Conservation (phyloP, 1,139 yeast genomes). For the Sugiyamaella neomexicana region DNA sequence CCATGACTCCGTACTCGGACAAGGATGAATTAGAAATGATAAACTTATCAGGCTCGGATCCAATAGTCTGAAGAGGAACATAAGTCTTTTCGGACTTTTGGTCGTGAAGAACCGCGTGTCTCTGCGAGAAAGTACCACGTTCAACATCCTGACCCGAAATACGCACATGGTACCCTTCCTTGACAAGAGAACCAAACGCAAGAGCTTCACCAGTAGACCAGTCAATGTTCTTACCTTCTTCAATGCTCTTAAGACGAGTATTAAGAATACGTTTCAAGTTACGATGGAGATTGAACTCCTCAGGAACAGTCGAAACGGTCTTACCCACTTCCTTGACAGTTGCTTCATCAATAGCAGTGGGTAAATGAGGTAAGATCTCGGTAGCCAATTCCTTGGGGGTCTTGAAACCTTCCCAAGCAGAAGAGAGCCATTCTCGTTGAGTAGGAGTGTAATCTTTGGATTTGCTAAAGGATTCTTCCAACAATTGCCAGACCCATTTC, state of each 20-base stretch:
- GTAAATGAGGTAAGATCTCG: slow-evolving; percentile 92
- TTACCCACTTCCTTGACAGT: slow-evolving; percentile 76
- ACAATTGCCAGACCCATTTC: slow-evolving; percentile 94
- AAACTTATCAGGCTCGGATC: slow-evolving; percentile 82
- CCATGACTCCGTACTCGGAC: slow-evolving; percentile 98
- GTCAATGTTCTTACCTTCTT: slow-evolving; percentile 91
- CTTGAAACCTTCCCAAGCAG: slow-evolving; percentile 99
- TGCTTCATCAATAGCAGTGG: slow-evolving; percentile 82
- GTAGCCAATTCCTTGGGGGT: slow-evolving; percentile 96
- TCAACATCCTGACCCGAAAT: slow-evolving; percentile 99
- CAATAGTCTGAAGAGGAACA: slow-evolving; percentile 80
- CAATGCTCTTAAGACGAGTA: slow-evolving; percentile 83
- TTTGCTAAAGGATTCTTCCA: slow-evolving; percentile 85
- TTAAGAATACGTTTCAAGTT: slow-evolving; percentile 93
- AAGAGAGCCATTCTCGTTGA: slow-evolving; percentile 95
- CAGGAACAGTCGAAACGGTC: slow-evolving; percentile 79
- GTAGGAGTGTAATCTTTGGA: slow-evolving; percentile 90
- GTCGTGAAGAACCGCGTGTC: slow-evolving; percentile 98
- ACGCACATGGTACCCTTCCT: slow-evolving; percentile 96
- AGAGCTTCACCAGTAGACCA: slow-evolving; percentile 99
- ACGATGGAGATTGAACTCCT: slow-evolving; percentile 85
- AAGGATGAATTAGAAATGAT: slow-evolving; percentile 93
- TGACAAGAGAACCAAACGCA: slow-evolving; percentile 88
- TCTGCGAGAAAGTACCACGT: slow-evolving; percentile 99
- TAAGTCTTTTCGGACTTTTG: slow-evolving; percentile 80